A percentile compares a stretch with the other conserved stretches of the same genome.
phyloP scores from a whole-genome alignment of 805 yeast genomes.

The Wickerhamiella galacta region DNA sequence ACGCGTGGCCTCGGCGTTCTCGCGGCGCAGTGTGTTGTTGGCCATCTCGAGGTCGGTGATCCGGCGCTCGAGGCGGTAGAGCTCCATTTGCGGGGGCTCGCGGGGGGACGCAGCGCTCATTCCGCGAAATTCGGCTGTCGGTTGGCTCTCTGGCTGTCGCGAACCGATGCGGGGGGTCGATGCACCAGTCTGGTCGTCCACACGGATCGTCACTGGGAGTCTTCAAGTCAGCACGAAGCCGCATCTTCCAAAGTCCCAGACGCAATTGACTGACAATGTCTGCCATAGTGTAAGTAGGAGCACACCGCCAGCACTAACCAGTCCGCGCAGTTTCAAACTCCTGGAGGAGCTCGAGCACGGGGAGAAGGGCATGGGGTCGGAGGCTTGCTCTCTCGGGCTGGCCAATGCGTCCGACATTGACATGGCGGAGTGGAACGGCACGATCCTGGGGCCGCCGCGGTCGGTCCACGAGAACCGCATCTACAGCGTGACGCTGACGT shows the following conservation, averaged over 20 bases:
- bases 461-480: constrained; percentile 82
- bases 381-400: constrained; percentile 89
- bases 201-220: no score
- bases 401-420: constrained; percentile 79
- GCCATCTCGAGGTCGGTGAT: background rate
- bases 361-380: constrained; percentile 94
- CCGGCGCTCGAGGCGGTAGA: background rate
- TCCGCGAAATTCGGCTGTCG: no score
- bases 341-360: constrained; percentile 96
- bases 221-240: no score
- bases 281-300: background rate
- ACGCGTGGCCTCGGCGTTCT: background rate
- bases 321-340: constrained; percentile 90
- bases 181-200: no score
- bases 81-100: no score
- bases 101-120: no score
- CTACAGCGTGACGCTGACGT: constrained; percentile 62
- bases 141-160: no score
- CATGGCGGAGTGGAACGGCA: constrained; percentile 95
- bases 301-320: no score
- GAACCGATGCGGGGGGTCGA: no score
- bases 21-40: background rate
- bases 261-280: background rate
- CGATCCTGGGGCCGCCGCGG: constrained; percentile 94
- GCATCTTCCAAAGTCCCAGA: no score